Evolutionary conservation across 441 rosid genomes (phyloP).

Genomic region (Croton setiger): DNA sequence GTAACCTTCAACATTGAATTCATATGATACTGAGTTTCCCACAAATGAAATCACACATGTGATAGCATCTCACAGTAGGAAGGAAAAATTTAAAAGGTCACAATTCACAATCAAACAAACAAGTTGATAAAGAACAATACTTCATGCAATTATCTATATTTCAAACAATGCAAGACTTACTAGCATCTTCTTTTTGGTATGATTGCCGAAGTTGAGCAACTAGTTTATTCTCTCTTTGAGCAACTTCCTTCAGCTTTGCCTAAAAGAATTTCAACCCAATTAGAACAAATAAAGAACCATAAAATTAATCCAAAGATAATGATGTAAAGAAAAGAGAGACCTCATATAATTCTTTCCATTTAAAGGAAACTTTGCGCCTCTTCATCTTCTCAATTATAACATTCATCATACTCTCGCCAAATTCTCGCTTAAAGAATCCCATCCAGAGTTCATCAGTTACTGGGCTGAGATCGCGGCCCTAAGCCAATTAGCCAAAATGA

Average conservation of each 20-base stretch:
- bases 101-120: not conserved
- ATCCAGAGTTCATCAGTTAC: conserved; percentile 81
- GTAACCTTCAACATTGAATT: conserved; percentile 5
- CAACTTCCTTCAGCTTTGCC: conserved; percentile 51
- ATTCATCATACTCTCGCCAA: conserved; percentile 37
- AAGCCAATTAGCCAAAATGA: conserved; percentile 4
- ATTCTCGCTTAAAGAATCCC: conserved; percentile 54
- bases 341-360: conserved; percentile 70
- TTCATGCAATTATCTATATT: not conserved
- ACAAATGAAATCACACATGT: not conserved
- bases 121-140: not conserved
- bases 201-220: conserved; percentile 47
- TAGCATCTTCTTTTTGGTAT: conserved; percentile 66
- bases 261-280: conserved; percentile 18
- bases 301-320: not conserved
- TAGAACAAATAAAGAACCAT: not conserved
- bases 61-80: not conserved
- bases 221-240: conserved; percentile 44
- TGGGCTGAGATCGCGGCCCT: conserved; percentile 83
- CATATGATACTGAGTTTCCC: not conserved
- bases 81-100: not conserved
- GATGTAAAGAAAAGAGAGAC: conserved; percentile 26
- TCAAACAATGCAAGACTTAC: conserved; percentile 44
- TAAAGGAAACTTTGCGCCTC: conserved; percentile 40
- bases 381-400: conserved; percentile 58